Conservation (phyloP, 1,284 basidiomycete genomes). For the Trametes versicolor region DNA sequence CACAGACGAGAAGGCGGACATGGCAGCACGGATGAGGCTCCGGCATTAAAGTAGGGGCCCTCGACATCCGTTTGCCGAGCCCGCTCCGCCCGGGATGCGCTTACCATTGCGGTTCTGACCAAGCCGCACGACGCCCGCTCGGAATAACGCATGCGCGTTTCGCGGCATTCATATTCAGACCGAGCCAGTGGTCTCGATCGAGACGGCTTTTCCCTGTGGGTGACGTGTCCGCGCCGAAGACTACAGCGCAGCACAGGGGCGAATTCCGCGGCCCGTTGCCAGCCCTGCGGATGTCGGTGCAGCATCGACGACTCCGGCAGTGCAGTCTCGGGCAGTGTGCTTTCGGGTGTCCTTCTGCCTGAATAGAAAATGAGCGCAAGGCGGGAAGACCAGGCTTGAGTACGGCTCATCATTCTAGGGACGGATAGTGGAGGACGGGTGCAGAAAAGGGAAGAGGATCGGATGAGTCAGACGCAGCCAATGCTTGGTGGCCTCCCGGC, state of each 20-base stretch:
- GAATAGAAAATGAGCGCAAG: background rate
- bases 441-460: background rate
- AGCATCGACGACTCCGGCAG: background rate
- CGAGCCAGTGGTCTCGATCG: constrained; percentile 17
- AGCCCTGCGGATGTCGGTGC: constrained; percentile 9
- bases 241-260: constrained; percentile 11
- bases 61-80: constrained; percentile 17
- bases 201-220: background rate
- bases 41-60: constrained; percentile 10
- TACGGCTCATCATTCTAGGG: background rate
- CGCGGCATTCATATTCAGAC: constrained; percentile 23
- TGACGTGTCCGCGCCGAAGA: constrained; percentile 19
- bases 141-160: constrained; percentile 18
- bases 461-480: constrained; percentile 17
- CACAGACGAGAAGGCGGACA: constrained; percentile 15
- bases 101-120: constrained; percentile 26
- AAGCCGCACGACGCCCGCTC: constrained; percentile 12
- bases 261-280: background rate
- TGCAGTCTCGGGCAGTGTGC: background rate
- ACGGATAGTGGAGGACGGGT: constrained; percentile 1
- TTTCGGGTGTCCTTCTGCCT: background rate
- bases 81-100: constrained; percentile 13
- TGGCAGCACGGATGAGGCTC: constrained; percentile 16
- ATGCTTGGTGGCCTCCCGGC: background rate
- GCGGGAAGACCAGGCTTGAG: background rate